These are phyloP conservation scores for Hypoxylon fragiforme DNA, from an alignment of 495 filamentous ascomycete genomes.

Conservation along the genomic window DNA sequence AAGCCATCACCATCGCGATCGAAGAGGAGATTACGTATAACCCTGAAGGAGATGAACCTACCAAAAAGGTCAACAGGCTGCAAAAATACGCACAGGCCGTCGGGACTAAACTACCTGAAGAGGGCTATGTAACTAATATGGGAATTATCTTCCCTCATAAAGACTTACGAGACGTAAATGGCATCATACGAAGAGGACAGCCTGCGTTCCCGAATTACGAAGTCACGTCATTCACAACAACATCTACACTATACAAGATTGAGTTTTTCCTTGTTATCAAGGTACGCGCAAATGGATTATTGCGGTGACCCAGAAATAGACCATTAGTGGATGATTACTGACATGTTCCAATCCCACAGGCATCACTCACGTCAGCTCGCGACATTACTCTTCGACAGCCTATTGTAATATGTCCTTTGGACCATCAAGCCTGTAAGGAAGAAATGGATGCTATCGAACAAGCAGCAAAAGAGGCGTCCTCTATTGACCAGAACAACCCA, in stretches of 20 bases:
- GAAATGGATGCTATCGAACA: conserved; percentile 98
- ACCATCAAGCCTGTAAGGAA: conserved; percentile 93
- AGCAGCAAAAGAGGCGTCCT: conserved; percentile 86
- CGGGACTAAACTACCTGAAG: conserved; percentile 79
- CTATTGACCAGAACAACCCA: conserved; percentile 84
- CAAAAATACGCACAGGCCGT: conserved; percentile 82
- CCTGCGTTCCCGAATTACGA: conserved; percentile 87
- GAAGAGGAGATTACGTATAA: conserved; percentile 98
- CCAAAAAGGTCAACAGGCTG: conserved; percentile 83
- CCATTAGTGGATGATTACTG: conserved; percentile 18
- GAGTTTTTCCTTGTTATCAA: conserved; percentile 95
- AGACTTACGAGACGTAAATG: conserved; percentile 84
- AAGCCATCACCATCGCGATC: conserved; percentile 89
- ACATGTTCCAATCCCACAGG: conserved; percentile 55
- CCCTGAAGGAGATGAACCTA: conserved; percentile 96
- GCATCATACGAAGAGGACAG: conserved; percentile 82
- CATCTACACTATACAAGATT: conserved; percentile 94
- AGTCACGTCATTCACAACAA: conserved; percentile 89
- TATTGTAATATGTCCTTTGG: conserved; percentile 94
- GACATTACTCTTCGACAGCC: conserved; percentile 90
- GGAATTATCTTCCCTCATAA: conserved; percentile 90
- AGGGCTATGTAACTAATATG: conserved; percentile 87
- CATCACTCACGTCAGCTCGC: conserved; percentile 83
- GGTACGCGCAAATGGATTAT: conserved; percentile 53
- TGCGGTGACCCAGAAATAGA: not conserved